phyloP scores from a whole-genome alignment of 108 stramenopile species.

The Pseudonitzschia multiseries region DNA sequence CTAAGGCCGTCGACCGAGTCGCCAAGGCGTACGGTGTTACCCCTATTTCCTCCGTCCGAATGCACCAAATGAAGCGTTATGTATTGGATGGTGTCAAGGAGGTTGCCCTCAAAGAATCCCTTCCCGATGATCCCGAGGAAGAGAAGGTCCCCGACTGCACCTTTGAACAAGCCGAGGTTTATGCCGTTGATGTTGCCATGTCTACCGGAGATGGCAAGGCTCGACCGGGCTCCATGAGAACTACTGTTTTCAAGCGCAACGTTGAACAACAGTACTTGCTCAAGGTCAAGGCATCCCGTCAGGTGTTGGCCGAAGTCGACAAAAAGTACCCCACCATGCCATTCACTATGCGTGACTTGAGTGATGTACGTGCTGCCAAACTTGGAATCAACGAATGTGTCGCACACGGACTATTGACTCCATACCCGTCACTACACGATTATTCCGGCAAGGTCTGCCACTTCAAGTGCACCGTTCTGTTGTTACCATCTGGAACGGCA shows the following conservation, averaged over 20 bases:
- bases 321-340: slow-evolving; percentile 96
- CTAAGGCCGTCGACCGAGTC: slow-evolving; percentile 89
- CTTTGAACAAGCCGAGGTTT: slow-evolving; percentile 91
- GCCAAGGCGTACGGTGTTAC: slow-evolving; percentile 94
- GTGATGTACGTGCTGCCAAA: slow-evolving; percentile 90
- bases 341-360: slow-evolving; percentile 94
- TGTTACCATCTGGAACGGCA: slow-evolving; percentile 89
- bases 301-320: slow-evolving; percentile 86
- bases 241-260: slow-evolving; percentile 98
- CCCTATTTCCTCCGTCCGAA: slow-evolving; percentile 90
- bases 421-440: slow-evolving; percentile 95
- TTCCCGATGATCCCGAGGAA: slow-evolving; percentile 79
- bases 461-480: slow-evolving; percentile 97
- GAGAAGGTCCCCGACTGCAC: slow-evolving; percentile 80
- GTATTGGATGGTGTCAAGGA: slow-evolving; percentile 97
- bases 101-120: slow-evolving; percentile 80
- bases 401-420: slow-evolving; percentile 87
- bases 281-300: slow-evolving; percentile 94
- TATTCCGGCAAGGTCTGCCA: slow-evolving; percentile 89
- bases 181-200: slow-evolving; percentile 96
- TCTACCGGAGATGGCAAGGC: slow-evolving; percentile 98
- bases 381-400: slow-evolving; percentile 96
- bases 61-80: slow-evolving; percentile 99
- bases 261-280: slow-evolving; percentile 93
- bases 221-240: slow-evolving; percentile 79